phyloP scores from a whole-genome alignment of 495 filamentous ascomycete species.

The Aspergillus heteromorphus region DNA sequence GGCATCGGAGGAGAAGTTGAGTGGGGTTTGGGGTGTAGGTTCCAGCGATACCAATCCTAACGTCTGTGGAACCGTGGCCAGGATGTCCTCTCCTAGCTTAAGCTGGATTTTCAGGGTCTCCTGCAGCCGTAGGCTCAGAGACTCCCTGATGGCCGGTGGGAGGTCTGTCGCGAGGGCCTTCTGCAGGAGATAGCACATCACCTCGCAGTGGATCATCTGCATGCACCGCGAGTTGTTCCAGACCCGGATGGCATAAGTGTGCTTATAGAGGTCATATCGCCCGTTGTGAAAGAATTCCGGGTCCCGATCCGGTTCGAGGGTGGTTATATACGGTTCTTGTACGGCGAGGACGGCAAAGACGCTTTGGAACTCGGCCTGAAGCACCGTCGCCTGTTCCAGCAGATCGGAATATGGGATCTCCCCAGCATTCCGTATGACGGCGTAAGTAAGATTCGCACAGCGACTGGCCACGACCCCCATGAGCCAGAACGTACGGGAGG shows the following conservation, averaged over 20 bases:
- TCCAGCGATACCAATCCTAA: slow-evolving; percentile 16
- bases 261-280: slow-evolving; percentile 16
- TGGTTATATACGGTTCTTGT: slow-evolving; percentile 22
- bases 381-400: slow-evolving; percentile 15
- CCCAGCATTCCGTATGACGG: slow-evolving; percentile 4
- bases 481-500: slow-evolving; percentile 17
- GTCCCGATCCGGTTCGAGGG: background rate
- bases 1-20: slow-evolving; percentile 4
- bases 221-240: slow-evolving; percentile 26
- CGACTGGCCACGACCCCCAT: slow-evolving; percentile 19
- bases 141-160: slow-evolving; percentile 5
- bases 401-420: slow-evolving; percentile 9
- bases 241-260: slow-evolving; percentile 20
- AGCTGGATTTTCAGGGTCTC: slow-evolving; percentile 26
- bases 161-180: slow-evolving; percentile 12
- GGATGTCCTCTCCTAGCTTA: slow-evolving; percentile 34
- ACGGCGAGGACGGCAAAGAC: slow-evolving; percentile 12
- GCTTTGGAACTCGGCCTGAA: slow-evolving; percentile 16
- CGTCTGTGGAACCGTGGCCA: slow-evolving; percentile 42
- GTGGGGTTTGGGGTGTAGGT: background rate
- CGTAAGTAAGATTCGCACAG: slow-evolving; percentile 14
- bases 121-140: slow-evolving; percentile 19
- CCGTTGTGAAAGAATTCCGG: slow-evolving; percentile 18
- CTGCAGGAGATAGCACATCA: slow-evolving; percentile 15
- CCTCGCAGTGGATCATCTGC: slow-evolving; percentile 21